These are phyloP conservation scores for Cryptococcus sp. DNA, from an alignment of 1,284 basidiomycete species.

Conservation along the genomic window DNA sequence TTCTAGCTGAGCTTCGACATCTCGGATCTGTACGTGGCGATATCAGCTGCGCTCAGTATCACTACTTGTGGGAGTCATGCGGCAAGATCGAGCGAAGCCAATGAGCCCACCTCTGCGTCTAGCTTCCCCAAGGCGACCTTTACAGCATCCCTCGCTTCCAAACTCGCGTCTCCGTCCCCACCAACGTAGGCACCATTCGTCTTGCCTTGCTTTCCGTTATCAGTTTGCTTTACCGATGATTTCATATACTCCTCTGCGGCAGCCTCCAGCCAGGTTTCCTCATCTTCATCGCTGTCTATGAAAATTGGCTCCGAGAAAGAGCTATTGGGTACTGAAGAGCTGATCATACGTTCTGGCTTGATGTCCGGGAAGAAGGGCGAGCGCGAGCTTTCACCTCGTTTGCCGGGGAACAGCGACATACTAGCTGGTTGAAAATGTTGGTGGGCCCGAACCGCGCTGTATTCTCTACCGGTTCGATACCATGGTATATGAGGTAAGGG, in stretches of 20 bases:
- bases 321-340: neutral
- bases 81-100: neutral
- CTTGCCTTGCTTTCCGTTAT: neutral
- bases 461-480: too few species aligned
- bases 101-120: slow-evolving; percentile 37
- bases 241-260: neutral
- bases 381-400: too few species aligned
- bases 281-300: slow-evolving; percentile 21
- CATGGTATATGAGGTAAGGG: too few species aligned
- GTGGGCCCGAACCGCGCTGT: too few species aligned
- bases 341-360: too few species aligned
- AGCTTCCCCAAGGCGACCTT: slow-evolving; percentile 32
- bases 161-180: slow-evolving; percentile 5
- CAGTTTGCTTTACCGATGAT: neutral
- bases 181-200: neutral
- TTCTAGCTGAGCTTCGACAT: slow-evolving; percentile 34
- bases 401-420: too few species aligned
- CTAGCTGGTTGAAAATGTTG: too few species aligned
- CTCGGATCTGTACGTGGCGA: slow-evolving; percentile 32
- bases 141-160: slow-evolving; percentile 28
- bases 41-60: neutral
- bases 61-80: neutral
- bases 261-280: slow-evolving; percentile 2
- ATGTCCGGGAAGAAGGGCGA: too few species aligned
- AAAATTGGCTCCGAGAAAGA: slow-evolving; percentile 14